These are phyloP conservation scores for Boechera retrofracta DNA, from an alignment of 345 rosid species.

Conservation along the genomic window DNA sequence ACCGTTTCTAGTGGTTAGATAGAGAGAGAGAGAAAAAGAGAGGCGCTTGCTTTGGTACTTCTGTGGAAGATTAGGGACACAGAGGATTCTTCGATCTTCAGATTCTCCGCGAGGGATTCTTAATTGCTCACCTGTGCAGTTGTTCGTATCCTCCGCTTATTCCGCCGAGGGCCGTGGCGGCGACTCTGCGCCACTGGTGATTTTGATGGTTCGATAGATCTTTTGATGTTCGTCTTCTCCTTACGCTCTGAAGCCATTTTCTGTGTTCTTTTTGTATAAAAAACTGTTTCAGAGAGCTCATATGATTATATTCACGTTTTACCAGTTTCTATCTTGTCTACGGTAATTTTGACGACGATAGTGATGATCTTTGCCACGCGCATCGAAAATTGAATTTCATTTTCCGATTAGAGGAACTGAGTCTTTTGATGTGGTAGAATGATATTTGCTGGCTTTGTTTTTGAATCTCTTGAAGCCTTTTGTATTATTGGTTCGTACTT, in stretches of 20 bases:
- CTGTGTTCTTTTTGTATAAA: not conserved
- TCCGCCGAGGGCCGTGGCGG: slow-evolving; percentile 10
- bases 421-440: slow-evolving; percentile 1
- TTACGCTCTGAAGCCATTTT: not conserved
- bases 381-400: not conserved
- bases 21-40: slow-evolving; percentile 2
- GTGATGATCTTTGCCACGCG: slow-evolving; percentile 29
- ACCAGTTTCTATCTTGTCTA: not conserved
- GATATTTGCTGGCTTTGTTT: not conserved
- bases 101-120: slow-evolving; percentile 1
- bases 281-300: not conserved
- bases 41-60: slow-evolving; percentile 8
- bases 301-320: not conserved
- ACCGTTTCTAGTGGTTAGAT: slow-evolving; percentile 41
- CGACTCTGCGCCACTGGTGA: slow-evolving; percentile 32
- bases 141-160: slow-evolving; percentile 22
- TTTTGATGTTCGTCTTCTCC: not conserved
- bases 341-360: not conserved
- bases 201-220: slow-evolving; percentile 24
- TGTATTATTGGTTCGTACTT: not conserved
- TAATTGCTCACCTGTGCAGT: slow-evolving; percentile 5
- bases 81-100: slow-evolving; percentile 8
- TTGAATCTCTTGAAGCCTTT: not conserved
- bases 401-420: not conserved
- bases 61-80: slow-evolving; percentile 5